phyloP scores from a whole-genome alignment of 2,329 filamentous ascomycete genomes.

The Fusarium verticillioides region DNA sequence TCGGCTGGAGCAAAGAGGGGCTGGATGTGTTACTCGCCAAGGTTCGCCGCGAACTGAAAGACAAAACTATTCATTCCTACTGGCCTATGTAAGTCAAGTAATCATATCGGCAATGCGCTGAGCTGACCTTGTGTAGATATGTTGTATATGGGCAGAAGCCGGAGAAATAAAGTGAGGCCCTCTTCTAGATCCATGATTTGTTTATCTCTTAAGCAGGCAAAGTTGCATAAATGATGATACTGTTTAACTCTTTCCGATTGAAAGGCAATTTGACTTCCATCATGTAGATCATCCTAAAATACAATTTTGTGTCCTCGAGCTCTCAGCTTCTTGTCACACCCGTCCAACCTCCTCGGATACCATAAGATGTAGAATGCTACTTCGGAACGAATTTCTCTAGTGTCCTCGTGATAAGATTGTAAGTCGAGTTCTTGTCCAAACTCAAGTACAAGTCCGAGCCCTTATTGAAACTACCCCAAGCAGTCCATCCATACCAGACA shows the following conservation, averaged over 20 bases:
- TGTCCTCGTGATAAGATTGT: background rate
- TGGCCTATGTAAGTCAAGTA: conserved; percentile 40
- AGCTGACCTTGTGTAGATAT: background rate
- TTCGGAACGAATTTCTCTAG: background rate
- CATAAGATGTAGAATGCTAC: too few relatives aligned
- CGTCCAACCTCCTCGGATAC: too few relatives aligned
- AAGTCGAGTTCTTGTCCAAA: background rate
- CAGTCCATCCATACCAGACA: conserved; percentile 3
- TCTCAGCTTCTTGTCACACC: background rate
- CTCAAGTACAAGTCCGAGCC: background rate
- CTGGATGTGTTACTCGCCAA: conserved; percentile 40
- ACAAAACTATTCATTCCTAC: conserved; percentile 43
- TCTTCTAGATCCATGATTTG: too few relatives aligned
- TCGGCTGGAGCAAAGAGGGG: conserved; percentile 44
- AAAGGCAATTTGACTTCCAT: rapidly evolving
- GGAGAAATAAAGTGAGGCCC: background rate
- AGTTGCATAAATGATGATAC: rapidly evolving
- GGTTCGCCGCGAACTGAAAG: conserved; percentile 42
- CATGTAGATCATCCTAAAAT: background rate
- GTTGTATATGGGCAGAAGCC: conserved; percentile 30
- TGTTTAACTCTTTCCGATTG: rapidly evolving
- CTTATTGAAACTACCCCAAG: background rate
- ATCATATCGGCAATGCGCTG: rapidly evolving
- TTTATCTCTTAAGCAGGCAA: too few relatives aligned
- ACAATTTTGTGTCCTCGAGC: too few relatives aligned